Conservation (phyloP, 1,139 yeast genomes). For the Magnusiomyces tetraspermus region DNA sequence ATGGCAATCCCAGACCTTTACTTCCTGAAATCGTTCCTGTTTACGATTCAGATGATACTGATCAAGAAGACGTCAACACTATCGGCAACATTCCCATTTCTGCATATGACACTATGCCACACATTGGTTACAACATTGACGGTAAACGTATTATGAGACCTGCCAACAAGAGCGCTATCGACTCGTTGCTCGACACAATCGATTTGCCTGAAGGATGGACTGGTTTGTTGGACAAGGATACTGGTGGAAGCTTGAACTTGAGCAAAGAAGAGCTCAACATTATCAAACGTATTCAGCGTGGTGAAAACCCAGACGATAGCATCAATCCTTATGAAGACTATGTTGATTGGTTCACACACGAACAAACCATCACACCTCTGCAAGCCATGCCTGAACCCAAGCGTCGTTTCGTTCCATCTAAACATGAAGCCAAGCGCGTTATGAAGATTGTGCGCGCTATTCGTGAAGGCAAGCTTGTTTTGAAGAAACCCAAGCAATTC, state of each 20-base stretch:
- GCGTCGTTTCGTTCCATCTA: slow-evolving; percentile 91
- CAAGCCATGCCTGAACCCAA: slow-evolving; percentile 95
- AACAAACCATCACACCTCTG: slow-evolving; percentile 83
- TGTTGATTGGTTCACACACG: slow-evolving; percentile 88
- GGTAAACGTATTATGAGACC: slow-evolving; percentile 99
- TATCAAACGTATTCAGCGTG: slow-evolving; percentile 73
- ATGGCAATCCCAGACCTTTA: slow-evolving; percentile 66
- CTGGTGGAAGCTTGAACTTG: slow-evolving; percentile 80
- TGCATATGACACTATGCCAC: slow-evolving; percentile 96
- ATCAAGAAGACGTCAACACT: slow-evolving; percentile 73
- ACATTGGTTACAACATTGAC: slow-evolving; percentile 91
- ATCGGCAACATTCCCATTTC: slow-evolving; percentile 88
- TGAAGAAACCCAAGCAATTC: slow-evolving; percentile 48
- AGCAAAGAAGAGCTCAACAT: slow-evolving; percentile 86
- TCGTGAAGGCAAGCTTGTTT: slow-evolving; percentile 83
- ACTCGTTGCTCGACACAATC: slow-evolving; percentile 74
- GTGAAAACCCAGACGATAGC: slow-evolving; percentile 72
- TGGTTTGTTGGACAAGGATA: slow-evolving; percentile 80
- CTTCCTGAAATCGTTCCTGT: slow-evolving; percentile 88
- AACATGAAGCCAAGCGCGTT: slow-evolving; percentile 89
- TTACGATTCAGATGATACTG: slow-evolving; percentile 90
- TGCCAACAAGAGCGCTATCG: slow-evolving; percentile 91
- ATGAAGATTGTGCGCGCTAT: slow-evolving; percentile 96
- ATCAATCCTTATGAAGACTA: slow-evolving; percentile 89
- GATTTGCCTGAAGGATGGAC: slow-evolving; percentile 99